A percentile compares a stretch with the other conserved stretches of the same genome.
Evolutionary conservation across 2,329 filamentous ascomycete species (phyloP).

Genomic region (Graphilbum ipis-grandicollis): DNA sequence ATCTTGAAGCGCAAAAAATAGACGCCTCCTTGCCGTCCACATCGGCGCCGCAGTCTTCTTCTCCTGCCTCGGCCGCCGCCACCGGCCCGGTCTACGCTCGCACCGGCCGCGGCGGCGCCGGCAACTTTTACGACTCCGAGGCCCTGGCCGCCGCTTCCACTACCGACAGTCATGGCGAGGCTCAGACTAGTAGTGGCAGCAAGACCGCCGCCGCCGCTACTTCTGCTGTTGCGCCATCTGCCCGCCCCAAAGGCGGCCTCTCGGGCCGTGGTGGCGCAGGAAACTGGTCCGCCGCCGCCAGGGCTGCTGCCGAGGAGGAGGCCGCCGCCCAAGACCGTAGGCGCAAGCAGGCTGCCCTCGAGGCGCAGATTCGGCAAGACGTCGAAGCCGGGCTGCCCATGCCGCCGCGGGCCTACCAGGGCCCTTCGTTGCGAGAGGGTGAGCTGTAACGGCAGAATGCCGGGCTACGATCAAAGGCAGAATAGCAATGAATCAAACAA

Average conservation of each 20-base stretch:
- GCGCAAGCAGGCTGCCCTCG: conserved; percentile 20
- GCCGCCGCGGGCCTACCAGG: conserved; percentile 26
- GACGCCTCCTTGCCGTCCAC: neutral
- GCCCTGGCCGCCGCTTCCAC: conserved; percentile 16
- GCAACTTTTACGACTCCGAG: conserved; percentile 35
- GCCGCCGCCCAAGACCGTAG: too few relatives aligned
- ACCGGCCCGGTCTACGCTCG: conserved; percentile 17
- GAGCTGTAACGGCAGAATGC: neutral
- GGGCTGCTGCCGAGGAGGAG: conserved; percentile 14
- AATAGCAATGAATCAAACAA: too few relatives aligned
- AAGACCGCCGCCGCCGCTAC: conserved; percentile 11
- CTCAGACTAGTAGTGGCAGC: too few relatives aligned
- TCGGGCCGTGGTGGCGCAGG: conserved; percentile 40
- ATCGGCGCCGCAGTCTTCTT: neutral
- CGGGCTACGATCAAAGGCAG: neutral
- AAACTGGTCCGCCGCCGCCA: conserved; percentile 24
- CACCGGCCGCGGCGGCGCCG: conserved; percentile 42
- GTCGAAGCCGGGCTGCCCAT: conserved; percentile 29
- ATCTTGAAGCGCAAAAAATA: conserved; percentile 21
- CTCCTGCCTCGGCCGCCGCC: conserved; percentile 2
- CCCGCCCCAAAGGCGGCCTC: conserved; percentile 10
- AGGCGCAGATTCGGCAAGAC: conserved; percentile 23
- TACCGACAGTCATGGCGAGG: too few relatives aligned
- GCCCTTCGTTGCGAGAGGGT: neutral
- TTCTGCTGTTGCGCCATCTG: neutral